Conservation (phyloP, 1,284 basidiomycete genomes). For the Hemileia vastatrix region DNA sequence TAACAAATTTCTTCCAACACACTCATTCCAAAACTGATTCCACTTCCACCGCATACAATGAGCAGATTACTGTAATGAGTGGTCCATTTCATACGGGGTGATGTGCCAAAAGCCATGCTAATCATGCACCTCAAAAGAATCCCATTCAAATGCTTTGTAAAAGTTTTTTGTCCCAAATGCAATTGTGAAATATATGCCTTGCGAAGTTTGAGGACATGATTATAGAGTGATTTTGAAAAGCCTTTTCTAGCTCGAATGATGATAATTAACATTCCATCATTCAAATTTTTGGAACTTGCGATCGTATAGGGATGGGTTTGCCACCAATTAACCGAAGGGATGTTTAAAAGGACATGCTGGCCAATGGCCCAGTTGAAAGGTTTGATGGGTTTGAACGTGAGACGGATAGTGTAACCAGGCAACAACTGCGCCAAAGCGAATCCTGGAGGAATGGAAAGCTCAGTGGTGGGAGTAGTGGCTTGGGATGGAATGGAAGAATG, state of each 20-base stretch:
- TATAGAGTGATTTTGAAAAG: slow-evolving; percentile 66
- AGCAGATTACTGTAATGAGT: slow-evolving; percentile 55
- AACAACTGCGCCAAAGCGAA: slow-evolving; percentile 68
- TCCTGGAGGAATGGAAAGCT: slow-evolving; percentile 53
- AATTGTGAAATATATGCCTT: too few species aligned
- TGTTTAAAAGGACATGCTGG: slow-evolving; percentile 63
- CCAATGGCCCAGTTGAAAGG: slow-evolving; percentile 59
- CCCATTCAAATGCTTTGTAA: too few species aligned
- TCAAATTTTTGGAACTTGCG: slow-evolving; percentile 50
- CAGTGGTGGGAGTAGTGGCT: background rate
- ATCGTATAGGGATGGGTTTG: slow-evolving; percentile 75
- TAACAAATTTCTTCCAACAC: slow-evolving; percentile 61
- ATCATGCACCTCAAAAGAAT: slow-evolving; percentile 58
- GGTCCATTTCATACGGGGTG: slow-evolving; percentile 58
- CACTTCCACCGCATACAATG: slow-evolving; percentile 68
- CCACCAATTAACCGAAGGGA: slow-evolving; percentile 60
- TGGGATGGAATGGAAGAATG: slow-evolving; percentile 2
- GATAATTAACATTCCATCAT: slow-evolving; percentile 56
- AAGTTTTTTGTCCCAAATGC: slow-evolving; percentile 23
- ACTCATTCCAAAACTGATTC: slow-evolving; percentile 64
- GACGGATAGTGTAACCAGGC: slow-evolving; percentile 64
- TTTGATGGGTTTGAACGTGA: slow-evolving; percentile 55
- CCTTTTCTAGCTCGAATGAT: slow-evolving; percentile 67
- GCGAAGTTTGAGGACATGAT: slow-evolving; percentile 45
- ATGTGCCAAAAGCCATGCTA: slow-evolving; percentile 71